Percentiles rank a stretch among this genome's conserved stretches.
phyloP scores from a whole-genome alignment of 257 asterid genomes.

The Fraxinus cuspidata region DNA sequence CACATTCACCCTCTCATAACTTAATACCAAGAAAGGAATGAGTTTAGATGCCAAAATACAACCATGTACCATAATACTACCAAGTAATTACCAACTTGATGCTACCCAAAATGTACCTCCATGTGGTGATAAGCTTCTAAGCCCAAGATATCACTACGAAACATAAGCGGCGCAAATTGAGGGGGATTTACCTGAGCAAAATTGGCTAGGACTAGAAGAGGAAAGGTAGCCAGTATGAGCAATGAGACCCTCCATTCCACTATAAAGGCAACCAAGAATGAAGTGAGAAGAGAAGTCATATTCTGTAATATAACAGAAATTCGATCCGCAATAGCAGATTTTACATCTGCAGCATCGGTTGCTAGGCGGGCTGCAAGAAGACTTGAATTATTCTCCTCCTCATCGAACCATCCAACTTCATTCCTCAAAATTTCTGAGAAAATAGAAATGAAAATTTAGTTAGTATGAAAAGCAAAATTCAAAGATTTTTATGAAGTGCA shows the following conservation, averaged over 20 bases:
- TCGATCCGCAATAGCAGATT: conserved; percentile 97
- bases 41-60: conserved; percentile 48
- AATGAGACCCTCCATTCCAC: conserved; percentile 97
- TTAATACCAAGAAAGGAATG: conserved; percentile 34
- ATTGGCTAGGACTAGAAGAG: conserved; percentile 95
- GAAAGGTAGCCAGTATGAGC: conserved; percentile 85
- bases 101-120: not conserved
- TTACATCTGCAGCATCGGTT: conserved; percentile 92
- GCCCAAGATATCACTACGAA: not conserved
- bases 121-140: not conserved
- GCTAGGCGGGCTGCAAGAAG: conserved; percentile 90
- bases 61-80: conserved; percentile 14
- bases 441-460: not conserved
- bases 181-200: conserved; percentile 86
- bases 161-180: not conserved
- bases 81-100: not conserved
- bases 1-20: conserved; percentile 41
- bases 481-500: not conserved
- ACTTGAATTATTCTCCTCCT: conserved; percentile 96
- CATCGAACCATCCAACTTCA: conserved; percentile 99
- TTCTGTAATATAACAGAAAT: conserved; percentile 92
- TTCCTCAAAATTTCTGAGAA: conserved; percentile 82
- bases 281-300: conserved; percentile 97
- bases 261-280: conserved; percentile 91
- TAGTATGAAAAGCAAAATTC: not conserved